Base-by-base conservation (phyloP, 1,284 basidiomycete species). In the Trichosporon inkin region DNA sequence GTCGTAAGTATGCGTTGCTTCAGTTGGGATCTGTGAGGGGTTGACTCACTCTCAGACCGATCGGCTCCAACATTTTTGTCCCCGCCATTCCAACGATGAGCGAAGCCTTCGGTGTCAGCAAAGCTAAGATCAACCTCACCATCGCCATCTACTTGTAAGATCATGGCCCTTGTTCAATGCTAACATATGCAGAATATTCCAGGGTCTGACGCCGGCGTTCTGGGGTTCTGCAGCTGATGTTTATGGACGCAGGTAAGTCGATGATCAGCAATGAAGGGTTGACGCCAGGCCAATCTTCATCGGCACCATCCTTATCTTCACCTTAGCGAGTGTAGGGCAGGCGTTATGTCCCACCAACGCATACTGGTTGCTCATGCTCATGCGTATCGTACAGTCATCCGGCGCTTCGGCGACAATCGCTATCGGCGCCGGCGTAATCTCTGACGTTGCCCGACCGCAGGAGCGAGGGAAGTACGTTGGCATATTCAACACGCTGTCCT, bases 401-500 rank as follows among this genome's bases (percentile, higher is more conserved):
- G 75, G 75, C 2, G 72, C 68, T 1, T 70, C 71, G 11, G 68
- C 72, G 3, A 61, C 72, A 0, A 71, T 75, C 34, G 70, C 72
- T 2, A 64, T 77, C 11, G 72, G 71, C 11, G 66, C 71, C 8
- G 74, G 74, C 7, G 68, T 74, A 11, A 66, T 76, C 3, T 60
- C 66, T 0, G 75, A 77, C 57, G 67, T 77, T 14, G 67, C 74
- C 5, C 60, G 62, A 20, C 70, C 73, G 10, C 68, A 72, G 40
- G 74, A 77, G 55, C 54, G 75, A 35, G 75, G 75, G 4, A 67
- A 60, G 37, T 73, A 67, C 49, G 40, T 74, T 49, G 74, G 71
- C 6, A 20, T 72, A 5, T 73, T 72, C 60, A 67, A 68, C 39
- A 58, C 68, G 1, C 56, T 66, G 14, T 58, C 60, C 5, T 74